A percentile compares a stretch with the other conserved stretches of the same genome.
These are phyloP conservation scores for Populus euphratica DNA, from an alignment of 345 rosid species.

Conservation along the genomic window DNA sequence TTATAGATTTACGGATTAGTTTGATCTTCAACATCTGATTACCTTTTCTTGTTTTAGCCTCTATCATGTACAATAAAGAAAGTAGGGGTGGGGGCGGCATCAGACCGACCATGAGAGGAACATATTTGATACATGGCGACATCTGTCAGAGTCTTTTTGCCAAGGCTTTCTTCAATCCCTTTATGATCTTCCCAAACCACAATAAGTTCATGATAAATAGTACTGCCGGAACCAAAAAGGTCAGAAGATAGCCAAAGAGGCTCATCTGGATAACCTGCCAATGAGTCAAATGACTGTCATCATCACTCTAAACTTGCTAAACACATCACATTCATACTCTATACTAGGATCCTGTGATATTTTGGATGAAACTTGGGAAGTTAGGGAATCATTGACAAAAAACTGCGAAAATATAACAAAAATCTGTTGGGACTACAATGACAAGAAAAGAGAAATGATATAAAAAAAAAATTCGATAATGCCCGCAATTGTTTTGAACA, in stretches of 20 bases:
- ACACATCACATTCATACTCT: background rate
- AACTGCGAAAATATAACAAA: background rate
- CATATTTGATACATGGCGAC: background rate
- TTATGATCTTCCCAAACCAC: conserved; percentile 28
- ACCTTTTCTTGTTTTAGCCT: background rate
- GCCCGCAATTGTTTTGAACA: background rate
- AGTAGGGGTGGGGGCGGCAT: no score
- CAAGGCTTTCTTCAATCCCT: conserved; percentile 28
- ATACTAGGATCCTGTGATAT: background rate
- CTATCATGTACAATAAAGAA: background rate
- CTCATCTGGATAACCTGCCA: conserved; percentile 32
- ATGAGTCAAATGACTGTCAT: background rate
- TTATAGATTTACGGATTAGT: background rate
- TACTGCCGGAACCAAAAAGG: conserved; percentile 21
- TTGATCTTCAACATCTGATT: background rate
- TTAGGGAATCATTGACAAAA: background rate
- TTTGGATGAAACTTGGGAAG: background rate
- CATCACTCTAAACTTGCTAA: background rate
- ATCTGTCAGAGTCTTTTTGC: conserved; percentile 19
- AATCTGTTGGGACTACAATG: background rate
- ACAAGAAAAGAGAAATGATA: background rate
- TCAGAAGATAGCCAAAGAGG: conserved; percentile 18
- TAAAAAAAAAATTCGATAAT: background rate
- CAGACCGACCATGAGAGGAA: background rate
- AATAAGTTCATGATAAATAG: conserved; percentile 26